Evolutionary conservation across 2,329 filamentous ascomycete genomes (phyloP).

Genomic region (Clarireedia paspali): DNA sequence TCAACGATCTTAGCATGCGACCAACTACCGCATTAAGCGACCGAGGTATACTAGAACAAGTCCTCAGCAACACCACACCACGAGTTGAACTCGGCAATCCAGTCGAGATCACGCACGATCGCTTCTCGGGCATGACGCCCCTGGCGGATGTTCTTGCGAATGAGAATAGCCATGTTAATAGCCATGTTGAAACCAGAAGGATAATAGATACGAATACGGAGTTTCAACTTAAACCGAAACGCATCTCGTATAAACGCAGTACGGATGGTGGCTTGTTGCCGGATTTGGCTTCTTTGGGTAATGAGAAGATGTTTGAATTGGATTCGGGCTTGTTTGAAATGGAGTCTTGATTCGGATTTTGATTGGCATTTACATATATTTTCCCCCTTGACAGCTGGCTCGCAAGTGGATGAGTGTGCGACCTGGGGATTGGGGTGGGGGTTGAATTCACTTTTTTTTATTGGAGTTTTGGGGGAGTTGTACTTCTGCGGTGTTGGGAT

Average conservation of each 20-base stretch:
- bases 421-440: too few relatives aligned
- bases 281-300: slow-evolving; percentile 5
- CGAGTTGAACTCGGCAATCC: slow-evolving; percentile 24
- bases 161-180: background rate
- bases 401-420: too few relatives aligned
- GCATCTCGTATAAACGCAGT: slow-evolving; percentile 8
- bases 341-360: slow-evolving; percentile 1
- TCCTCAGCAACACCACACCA: slow-evolving; percentile 29
- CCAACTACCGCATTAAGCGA: slow-evolving; percentile 28
- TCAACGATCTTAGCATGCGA: slow-evolving; percentile 22
- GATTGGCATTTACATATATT: too few relatives aligned
- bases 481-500: too few relatives aligned
- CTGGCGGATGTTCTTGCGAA: background rate
- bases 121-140: slow-evolving; percentile 13
- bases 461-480: too few relatives aligned
- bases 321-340: slow-evolving; percentile 11
- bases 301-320: slow-evolving; percentile 13
- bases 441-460: too few relatives aligned
- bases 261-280: slow-evolving; percentile 1
- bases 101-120: slow-evolving; percentile 20
- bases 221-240: background rate
- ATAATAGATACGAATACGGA: background rate
- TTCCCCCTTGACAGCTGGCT: too few relatives aligned
- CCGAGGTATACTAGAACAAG: slow-evolving; percentile 26
- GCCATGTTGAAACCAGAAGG: background rate